phyloP scores from a whole-genome alignment of 148 eudicot species.

The Camellia granthamiana region DNA sequence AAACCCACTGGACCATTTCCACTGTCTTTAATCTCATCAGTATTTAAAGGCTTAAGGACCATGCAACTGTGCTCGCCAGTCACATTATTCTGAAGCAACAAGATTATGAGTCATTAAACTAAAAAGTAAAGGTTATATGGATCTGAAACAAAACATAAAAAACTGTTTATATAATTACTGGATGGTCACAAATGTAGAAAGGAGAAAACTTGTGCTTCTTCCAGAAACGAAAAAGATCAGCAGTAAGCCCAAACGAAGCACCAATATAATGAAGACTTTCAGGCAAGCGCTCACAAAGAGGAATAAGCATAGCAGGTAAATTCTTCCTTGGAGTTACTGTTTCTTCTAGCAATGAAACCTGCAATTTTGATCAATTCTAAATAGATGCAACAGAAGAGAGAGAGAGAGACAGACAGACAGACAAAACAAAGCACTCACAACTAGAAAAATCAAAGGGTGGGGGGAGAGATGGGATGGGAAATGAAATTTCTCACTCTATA shows the following conservation, averaged over 20 bases:
- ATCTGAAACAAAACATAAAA: background rate
- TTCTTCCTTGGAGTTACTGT: constrained; percentile 13
- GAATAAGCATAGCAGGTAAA: constrained; percentile 13
- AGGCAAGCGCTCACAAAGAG: constrained; percentile 13
- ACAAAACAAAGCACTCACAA: too few species aligned
- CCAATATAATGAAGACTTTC: constrained; percentile 21
- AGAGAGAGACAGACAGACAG: background rate
- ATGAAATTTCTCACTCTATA: background rate
- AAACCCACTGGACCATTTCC: constrained; percentile 12
- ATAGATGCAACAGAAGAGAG: background rate
- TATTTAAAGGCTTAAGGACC: constrained; percentile 18
- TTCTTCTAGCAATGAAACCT: constrained; percentile 17
- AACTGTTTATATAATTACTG: background rate
- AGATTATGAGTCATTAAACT: background rate
- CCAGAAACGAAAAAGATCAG: constrained; percentile 22
- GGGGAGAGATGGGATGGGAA: too few species aligned
- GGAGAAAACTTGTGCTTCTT: constrained; percentile 17
- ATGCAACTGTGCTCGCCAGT: constrained; percentile 27
- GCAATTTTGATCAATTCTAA: background rate
- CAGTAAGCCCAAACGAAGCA: constrained; percentile 19
- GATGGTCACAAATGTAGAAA: constrained; percentile 14
- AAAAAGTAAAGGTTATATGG: background rate
- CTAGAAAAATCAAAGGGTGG: too few species aligned
- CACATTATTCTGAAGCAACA: constrained; percentile 14
- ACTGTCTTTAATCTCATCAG: constrained; percentile 5